Evolutionary conservation across 345 rosid species (phyloP).

Genomic region (Aurinia saxatilis): DNA sequence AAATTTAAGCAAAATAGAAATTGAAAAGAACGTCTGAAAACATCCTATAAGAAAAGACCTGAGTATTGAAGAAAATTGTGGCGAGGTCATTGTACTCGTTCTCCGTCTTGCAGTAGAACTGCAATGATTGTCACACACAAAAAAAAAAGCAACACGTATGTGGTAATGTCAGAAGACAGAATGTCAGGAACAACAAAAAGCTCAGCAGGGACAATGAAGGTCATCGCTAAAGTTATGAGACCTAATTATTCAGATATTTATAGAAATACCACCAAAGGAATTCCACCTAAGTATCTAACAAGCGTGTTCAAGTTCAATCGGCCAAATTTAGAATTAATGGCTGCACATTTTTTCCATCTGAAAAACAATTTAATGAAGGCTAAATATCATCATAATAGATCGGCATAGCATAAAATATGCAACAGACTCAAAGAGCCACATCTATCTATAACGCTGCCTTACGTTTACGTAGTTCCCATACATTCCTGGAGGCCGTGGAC

Average conservation of each 20-base stretch:
- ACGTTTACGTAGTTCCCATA: slow-evolving; percentile 95
- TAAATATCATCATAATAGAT: not conserved
- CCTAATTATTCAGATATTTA: not conserved
- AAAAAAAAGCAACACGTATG: slow-evolving; percentile 6
- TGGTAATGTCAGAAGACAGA: not conserved
- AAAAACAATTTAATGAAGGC: not conserved
- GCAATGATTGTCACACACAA: slow-evolving; percentile 8
- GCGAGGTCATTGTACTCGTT: slow-evolving; percentile 96
- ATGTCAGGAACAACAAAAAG: slow-evolving; percentile 1
- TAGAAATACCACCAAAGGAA: not conserved
- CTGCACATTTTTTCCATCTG: not conserved
- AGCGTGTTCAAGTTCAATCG: not conserved
- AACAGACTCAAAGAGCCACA: not conserved
- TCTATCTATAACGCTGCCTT: slow-evolving; percentile 26
- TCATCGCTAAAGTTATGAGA: not conserved
- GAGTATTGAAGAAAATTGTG: slow-evolving; percentile 95
- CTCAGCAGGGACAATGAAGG: not conserved
- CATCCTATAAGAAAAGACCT: slow-evolving; percentile 38
- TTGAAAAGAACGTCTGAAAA: not conserved
- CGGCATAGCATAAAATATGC: not conserved
- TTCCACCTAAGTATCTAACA: not conserved
- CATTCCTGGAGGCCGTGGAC: slow-evolving; percentile 92
- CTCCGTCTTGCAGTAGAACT: slow-evolving; percentile 83
- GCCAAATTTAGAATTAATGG: not conserved
- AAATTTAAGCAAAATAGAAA: slow-evolving; percentile 3